Evolutionary conservation across 768 basidiomycete genomes (phyloP), one percentile per base, ranked within the genome.

Genomic region (Rhodotorula graminis): DNA sequence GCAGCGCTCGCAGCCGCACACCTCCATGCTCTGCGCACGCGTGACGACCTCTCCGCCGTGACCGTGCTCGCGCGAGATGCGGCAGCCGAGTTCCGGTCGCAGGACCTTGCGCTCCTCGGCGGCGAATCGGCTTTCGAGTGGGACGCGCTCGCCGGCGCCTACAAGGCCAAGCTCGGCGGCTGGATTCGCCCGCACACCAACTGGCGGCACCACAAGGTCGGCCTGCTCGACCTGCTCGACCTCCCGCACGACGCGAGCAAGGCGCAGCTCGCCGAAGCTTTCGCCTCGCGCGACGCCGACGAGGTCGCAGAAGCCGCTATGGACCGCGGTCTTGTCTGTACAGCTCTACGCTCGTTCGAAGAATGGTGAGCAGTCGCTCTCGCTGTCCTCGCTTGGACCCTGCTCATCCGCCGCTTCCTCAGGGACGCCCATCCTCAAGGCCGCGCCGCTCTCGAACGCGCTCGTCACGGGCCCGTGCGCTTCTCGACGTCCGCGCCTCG

Each of bases 171-270:
- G 69, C n/a, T n/a, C n/a, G 84, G 86, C 69, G 74, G 83, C 57
- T 85, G 80, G 73, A 84, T 88, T 25, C 82, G 87, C 42, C 83
- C 87, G 19, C 87, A 88, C 71, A 87, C 87, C 29, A 88, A 88
- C 67, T 88, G 88, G 77, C 85, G 87, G 50, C 88, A 88, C 69
- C 87, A 88, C 74, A 81, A 84, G 33, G 79, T 80, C 21, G 86
- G 86, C 14, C 84, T 87, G 57, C 78, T 87, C 1, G 73, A 81
- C n/a, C 82, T 86, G 57, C 81, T 87, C 10, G 18, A 53, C 75
- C 19, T 80, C 84, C 64, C 78, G 72, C 31, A 78, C 79, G 3
- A 83, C 82, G 2, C 81, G 79, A 63, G 16, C 31, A 72, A 49
- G 31, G 79, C 81, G 10, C 78, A 81, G 3, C 83, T 87, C 16